phyloP scores from a whole-genome alignment of 352 stramenopile genomes.

The Phytopythium helicoides region DNA sequence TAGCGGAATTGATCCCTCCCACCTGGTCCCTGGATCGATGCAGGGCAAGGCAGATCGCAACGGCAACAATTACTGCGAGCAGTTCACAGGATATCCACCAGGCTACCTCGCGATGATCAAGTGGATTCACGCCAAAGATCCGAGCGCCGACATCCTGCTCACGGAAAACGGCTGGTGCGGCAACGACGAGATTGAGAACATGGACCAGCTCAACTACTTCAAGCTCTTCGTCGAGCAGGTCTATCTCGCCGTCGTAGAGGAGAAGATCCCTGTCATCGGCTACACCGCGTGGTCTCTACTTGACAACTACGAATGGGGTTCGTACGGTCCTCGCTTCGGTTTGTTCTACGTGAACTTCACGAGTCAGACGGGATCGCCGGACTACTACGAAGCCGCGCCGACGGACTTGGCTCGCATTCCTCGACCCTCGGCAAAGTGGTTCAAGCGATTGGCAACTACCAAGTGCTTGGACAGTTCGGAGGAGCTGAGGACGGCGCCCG shows the following conservation, averaged over 20 bases:
- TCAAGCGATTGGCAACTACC: conserved; percentile 18
- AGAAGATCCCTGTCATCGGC: conserved; percentile 44
- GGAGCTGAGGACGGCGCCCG: background rate
- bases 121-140: conserved; percentile 34
- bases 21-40: conserved; percentile 29
- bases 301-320: conserved; percentile 93
- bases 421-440: conserved; percentile 25
- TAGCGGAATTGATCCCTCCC: conserved; percentile 27
- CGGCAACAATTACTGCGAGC: conserved; percentile 11
- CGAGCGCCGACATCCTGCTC: conserved; percentile 22
- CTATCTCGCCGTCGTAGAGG: conserved; percentile 14
- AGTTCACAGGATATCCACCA: conserved; percentile 28
- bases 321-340: conserved; percentile 31
- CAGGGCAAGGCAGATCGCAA: conserved; percentile 8
- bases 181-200: conserved; percentile 34
- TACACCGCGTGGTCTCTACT: conserved; percentile 92
- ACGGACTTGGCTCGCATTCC: conserved; percentile 15
- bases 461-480: conserved; percentile 13
- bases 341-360: conserved; percentile 37
- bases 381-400: conserved; percentile 6
- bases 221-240: conserved; percentile 29
- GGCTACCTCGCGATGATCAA: conserved; percentile 36
- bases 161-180: conserved; percentile 54
- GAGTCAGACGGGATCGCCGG: conserved; percentile 9
- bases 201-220: conserved; percentile 42